phyloP scores from a whole-genome alignment of 2,329 filamentous ascomycete genomes.

The Emydomyces testavorans region DNA sequence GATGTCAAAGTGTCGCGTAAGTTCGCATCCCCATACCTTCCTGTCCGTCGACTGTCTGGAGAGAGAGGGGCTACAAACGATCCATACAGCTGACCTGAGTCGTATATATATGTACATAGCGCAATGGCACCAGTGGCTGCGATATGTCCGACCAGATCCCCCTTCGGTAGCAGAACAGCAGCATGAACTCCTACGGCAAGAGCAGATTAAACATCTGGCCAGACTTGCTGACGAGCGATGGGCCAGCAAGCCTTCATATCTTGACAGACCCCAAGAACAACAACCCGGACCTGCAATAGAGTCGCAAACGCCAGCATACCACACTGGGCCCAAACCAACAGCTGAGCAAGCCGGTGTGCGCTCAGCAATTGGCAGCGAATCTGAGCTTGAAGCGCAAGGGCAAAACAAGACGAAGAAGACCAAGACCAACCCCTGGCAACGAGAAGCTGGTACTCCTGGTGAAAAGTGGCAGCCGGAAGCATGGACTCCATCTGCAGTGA shows the following conservation, averaged over 20 bases:
- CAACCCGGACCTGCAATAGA: conserved; percentile 36
- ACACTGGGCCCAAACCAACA: conserved; percentile 17
- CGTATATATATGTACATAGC: conserved; percentile 35
- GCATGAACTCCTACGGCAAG: conserved; percentile 45
- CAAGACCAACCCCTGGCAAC: conserved; percentile 46
- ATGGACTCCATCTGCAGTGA: conserved; percentile 45
- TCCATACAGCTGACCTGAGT: not conserved
- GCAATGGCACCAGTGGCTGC: conserved; percentile 59
- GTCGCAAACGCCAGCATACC: conserved; percentile 33
- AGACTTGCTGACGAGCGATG: conserved; percentile 50
- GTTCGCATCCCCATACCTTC: conserved; percentile 15
- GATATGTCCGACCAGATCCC: conserved; percentile 46
- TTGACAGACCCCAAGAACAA: conserved; percentile 45
- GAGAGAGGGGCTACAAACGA: not conserved
- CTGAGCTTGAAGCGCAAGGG: conserved; percentile 23
- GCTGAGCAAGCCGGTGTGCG: conserved; percentile 23
- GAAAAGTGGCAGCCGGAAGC: conserved; percentile 57
- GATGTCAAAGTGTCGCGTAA: conserved; percentile 51
- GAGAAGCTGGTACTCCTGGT: conserved; percentile 44
- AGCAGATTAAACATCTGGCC: conserved; percentile 49
- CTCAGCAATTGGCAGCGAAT: conserved; percentile 23
- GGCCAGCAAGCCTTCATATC: conserved; percentile 47
- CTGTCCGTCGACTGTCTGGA: too few species aligned
- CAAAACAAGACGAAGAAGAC: conserved; percentile 13
- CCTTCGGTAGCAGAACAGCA: conserved; percentile 50